These are phyloP conservation scores for Colletotrichum acutatum DNA, from an alignment of 2,329 filamentous ascomycete genomes.

Conservation along the genomic window DNA sequence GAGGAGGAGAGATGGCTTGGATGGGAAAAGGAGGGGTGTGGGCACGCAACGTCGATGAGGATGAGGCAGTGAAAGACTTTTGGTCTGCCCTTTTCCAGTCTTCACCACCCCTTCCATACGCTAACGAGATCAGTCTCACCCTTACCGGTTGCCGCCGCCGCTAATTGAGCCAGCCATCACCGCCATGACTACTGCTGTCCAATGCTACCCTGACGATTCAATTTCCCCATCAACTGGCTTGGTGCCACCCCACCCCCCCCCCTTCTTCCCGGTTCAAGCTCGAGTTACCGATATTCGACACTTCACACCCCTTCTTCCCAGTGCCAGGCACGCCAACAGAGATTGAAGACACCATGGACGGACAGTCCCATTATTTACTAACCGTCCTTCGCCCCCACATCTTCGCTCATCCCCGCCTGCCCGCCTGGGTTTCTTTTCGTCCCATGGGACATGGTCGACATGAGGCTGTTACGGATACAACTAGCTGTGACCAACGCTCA, in stretches of 20 bases:
- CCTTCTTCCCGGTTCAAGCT: background rate
- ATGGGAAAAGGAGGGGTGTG: background rate
- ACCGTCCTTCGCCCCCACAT: constrained; percentile 18
- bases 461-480: constrained; percentile 22
- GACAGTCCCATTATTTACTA: constrained; percentile 4
- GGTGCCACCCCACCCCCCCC: background rate
- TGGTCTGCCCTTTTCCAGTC: constrained; percentile 1
- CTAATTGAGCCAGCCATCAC: constrained; percentile 19
- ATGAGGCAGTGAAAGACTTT: constrained; percentile 24
- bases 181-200: background rate
- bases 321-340: background rate
- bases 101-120: background rate
- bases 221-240: background rate
- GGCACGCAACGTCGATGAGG: constrained; percentile 22
- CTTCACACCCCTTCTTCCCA: background rate
- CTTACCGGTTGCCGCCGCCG: constrained; percentile 26
- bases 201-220: constrained; percentile 5
- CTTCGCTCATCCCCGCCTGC: constrained; percentile 15
- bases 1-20: background rate
- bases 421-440: background rate
- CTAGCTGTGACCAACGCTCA: background rate
- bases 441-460: constrained; percentile 22
- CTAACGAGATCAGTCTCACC: constrained; percentile 17
- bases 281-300: background rate
- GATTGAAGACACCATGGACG: background rate